phyloP scores from a whole-genome alignment of 2,329 filamentous ascomycete genomes.

The Venturia carpophila region DNA sequence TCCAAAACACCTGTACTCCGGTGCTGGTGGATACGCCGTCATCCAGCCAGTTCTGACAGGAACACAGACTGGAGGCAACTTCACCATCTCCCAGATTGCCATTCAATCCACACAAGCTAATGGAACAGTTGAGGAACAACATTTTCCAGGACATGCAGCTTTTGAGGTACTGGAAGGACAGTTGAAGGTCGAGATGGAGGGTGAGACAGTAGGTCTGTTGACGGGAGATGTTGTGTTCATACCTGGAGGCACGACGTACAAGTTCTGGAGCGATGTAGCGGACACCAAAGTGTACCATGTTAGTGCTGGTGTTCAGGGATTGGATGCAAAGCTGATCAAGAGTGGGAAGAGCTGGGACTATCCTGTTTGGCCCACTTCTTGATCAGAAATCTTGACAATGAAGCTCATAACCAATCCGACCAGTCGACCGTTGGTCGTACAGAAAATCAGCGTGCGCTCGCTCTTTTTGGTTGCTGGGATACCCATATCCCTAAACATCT shows the following conservation, averaged over 20 bases:
- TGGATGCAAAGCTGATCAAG: slow-evolving; percentile 22
- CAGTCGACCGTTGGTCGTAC: too few relatives aligned
- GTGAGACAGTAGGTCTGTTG: slow-evolving; percentile 27
- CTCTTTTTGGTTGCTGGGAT: too few relatives aligned
- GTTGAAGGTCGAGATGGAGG: slow-evolving; percentile 29
- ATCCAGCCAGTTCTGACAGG: slow-evolving; percentile 39
- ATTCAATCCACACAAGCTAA: slow-evolving; percentile 28
- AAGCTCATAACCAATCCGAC: too few relatives aligned
- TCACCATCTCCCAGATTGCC: slow-evolving; percentile 39
- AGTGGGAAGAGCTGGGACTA: slow-evolving; percentile 22
- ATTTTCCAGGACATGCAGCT: slow-evolving; percentile 30
- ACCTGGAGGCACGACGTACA: slow-evolving; percentile 28
- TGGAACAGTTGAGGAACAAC: slow-evolving; percentile 22
- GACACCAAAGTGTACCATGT: slow-evolving; percentile 26
- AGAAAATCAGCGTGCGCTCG: too few relatives aligned
- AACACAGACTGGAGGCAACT: slow-evolving; percentile 35
- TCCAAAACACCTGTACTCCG: slow-evolving; percentile 37
- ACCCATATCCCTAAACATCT: too few relatives aligned
- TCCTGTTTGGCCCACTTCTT: slow-evolving; percentile 21
- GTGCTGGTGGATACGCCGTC: slow-evolving; percentile 35
- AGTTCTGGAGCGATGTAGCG: slow-evolving; percentile 27
- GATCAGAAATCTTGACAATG: background rate
- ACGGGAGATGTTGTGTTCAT: slow-evolving; percentile 36
- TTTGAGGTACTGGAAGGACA: slow-evolving; percentile 36
- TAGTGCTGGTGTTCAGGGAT: slow-evolving; percentile 22